Percentiles rank a stretch among this genome's conserved stretches.
phyloP scores from a whole-genome alignment of 1,284 basidiomycete species.

The Sanghuangporus weigelae region DNA sequence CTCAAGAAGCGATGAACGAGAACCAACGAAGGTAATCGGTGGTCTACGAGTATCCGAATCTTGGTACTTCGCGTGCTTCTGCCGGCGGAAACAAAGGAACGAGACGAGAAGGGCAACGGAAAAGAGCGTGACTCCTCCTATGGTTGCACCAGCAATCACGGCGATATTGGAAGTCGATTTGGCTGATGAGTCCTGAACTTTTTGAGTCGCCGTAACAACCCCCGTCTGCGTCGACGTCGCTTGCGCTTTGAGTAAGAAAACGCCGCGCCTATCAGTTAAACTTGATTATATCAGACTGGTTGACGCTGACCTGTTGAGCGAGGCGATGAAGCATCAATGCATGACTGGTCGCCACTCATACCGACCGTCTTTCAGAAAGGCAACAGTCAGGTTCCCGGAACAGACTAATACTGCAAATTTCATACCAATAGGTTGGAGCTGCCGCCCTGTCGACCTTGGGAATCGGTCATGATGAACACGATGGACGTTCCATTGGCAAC shows the following conservation, averaged over 20 bases:
- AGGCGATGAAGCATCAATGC: slow-evolving; percentile 48
- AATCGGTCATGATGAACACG: slow-evolving; percentile 58
- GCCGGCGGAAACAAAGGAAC: slow-evolving; percentile 39
- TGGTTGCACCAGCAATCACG: slow-evolving; percentile 52
- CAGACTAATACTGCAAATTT: background rate
- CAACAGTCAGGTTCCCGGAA: background rate
- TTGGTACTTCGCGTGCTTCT: slow-evolving; percentile 27
- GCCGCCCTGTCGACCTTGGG: slow-evolving; percentile 51
- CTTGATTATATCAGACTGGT: background rate
- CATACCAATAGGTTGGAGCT: slow-evolving; percentile 39
- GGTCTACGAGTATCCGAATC: background rate
- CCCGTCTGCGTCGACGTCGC: slow-evolving; percentile 19
- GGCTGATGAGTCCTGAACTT: background rate
- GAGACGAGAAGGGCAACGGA: slow-evolving; percentile 45
- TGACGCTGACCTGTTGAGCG: slow-evolving; percentile 34
- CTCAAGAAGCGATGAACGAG: slow-evolving; percentile 10
- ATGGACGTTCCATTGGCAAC: slow-evolving; percentile 55
- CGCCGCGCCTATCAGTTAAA: background rate
- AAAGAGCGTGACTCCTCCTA: slow-evolving; percentile 51
- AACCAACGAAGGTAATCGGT: slow-evolving; percentile 3
- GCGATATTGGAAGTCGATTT: slow-evolving; percentile 28
- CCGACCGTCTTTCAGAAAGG: slow-evolving; percentile 31
- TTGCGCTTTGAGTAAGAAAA: background rate
- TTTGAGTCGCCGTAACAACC: slow-evolving; percentile 18
- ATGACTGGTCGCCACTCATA: slow-evolving; percentile 44